Evolutionary conservation across 768 basidiomycete genomes (phyloP), one percentile per base, ranked within the genome.

Genomic region (Lactarius tabidus): DNA sequence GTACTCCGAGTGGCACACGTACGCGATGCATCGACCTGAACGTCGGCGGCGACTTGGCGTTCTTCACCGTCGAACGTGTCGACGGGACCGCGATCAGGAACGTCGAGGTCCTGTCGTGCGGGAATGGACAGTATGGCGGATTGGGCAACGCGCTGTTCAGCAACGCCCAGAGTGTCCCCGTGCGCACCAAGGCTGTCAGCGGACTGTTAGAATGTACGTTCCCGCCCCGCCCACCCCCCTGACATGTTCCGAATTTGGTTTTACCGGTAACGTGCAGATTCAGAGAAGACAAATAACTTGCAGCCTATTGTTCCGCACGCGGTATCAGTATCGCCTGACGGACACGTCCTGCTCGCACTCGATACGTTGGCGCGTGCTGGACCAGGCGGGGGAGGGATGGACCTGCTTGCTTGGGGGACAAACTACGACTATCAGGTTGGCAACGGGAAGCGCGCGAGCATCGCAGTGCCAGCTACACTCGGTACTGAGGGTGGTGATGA

Each of bases 91-190:
- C 77, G 6, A 75, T 74, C 45, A 74, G 71, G 31, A 77, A 76
- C 54, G 72, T 86, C 17, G 84, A 87, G 67, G 68, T 94, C 2
- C 81, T 95, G 33, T 84, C 89, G 65, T 89, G 88, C 70, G 93
- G 93, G 2, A 91, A 91, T 72, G 94, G 93, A 1, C 87, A 91
- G 72, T 89, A 83, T 75, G 92, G 94, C 18, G 89, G 88, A 18
- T 79, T 93, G 14, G 91, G 90, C 3, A 89, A 82, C 66, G 82
- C 78, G 0, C 69, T 77, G 20, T 93, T 83, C 77, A 90, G 83
- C 70, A 91, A 83, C 63, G 85, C 86, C 0, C 90, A 90, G 71
- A 82, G 85, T 52, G 79, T 78, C 39, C 94, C 92, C 3, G 78
- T 84, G 1, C 85, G 86, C 62, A 88, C 89, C 2, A 93, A 87